phyloP scores from a whole-genome alignment of 2,329 filamentous ascomycete species.

The Proliferodiscus dingleyae region DNA sequence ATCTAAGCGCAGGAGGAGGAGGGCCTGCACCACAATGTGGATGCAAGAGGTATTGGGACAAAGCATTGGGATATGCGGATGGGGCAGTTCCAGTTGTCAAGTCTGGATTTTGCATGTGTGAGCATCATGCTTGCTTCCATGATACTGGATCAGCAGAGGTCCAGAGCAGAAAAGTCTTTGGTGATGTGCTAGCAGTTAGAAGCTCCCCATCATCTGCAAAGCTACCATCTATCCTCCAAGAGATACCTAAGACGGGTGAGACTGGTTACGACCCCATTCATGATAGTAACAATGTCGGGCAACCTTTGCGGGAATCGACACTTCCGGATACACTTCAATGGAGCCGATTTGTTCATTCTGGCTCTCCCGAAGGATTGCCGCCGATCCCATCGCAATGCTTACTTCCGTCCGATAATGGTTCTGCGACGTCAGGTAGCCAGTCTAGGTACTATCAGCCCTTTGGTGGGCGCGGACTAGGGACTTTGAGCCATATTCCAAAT shows the following conservation, averaged over 20 bases:
- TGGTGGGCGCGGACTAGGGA: slow-evolving; percentile 25
- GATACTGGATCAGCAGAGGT: slow-evolving; percentile 22
- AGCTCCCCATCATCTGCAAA: slow-evolving; percentile 2
- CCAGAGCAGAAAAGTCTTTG: slow-evolving; percentile 5
- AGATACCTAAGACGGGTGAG: neutral
- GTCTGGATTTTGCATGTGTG: slow-evolving; percentile 42
- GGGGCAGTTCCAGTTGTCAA: slow-evolving; percentile 4
- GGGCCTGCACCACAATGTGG: slow-evolving; percentile 42
- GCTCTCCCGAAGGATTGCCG: slow-evolving; percentile 25
- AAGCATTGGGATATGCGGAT: slow-evolving; percentile 26
- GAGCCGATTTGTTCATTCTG: slow-evolving; percentile 24
- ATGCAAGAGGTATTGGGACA: slow-evolving; percentile 48
- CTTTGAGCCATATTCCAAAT: slow-evolving; percentile 22
- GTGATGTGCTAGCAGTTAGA: slow-evolving; percentile 9
- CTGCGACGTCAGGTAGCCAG: slow-evolving; percentile 24
- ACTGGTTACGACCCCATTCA: neutral
- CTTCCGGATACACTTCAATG: slow-evolving; percentile 27
- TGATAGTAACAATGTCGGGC: neutral
- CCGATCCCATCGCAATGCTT: slow-evolving; percentile 34
- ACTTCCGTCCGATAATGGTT: slow-evolving; percentile 31
- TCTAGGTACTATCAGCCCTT: slow-evolving; percentile 24
- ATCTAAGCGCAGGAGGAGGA: slow-evolving; percentile 39
- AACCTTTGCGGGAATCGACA: slow-evolving; percentile 1
- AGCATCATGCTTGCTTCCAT: slow-evolving; percentile 55
- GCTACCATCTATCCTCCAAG: neutral